Evolutionary conservation across 495 filamentous ascomycete species (phyloP).

Genomic region (Annulohypoxylon nitens): DNA sequence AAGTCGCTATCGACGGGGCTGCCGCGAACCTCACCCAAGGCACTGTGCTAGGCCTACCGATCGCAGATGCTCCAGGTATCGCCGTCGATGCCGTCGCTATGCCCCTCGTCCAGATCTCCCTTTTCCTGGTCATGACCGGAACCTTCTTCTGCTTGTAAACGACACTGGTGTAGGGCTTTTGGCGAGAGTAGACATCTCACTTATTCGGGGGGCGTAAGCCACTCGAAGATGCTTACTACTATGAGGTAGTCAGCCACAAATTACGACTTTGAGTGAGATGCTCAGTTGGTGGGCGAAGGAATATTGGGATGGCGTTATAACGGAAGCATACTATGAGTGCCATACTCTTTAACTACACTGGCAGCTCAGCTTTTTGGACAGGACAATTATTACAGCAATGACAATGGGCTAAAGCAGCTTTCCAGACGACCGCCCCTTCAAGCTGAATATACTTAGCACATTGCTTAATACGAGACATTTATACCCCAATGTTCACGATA

Average conservation of each 20-base stretch:
- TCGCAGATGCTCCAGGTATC: constrained; percentile 35
- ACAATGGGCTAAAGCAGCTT: not conserved
- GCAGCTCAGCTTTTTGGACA: not conserved
- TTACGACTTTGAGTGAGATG: not conserved
- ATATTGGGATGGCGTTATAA: not conserved
- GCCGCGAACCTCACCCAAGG: constrained; percentile 52
- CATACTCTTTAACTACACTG: not conserved
- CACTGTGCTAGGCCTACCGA: constrained; percentile 43
- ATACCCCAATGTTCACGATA: not conserved
- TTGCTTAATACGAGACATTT: not conserved
- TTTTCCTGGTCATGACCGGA: constrained; percentile 36
- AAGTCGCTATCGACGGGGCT: constrained; percentile 49
- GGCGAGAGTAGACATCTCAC: not conserved
- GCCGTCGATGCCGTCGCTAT: constrained; percentile 6
- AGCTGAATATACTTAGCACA: not conserved
- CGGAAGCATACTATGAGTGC: not conserved
- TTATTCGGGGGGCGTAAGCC: not conserved
- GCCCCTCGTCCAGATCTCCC: constrained; percentile 25
- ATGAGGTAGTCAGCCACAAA: not conserved
- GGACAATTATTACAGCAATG: constrained; percentile 5
- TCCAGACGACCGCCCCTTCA: not conserved
- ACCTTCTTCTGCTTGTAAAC: constrained; percentile 34
- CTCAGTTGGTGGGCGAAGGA: not conserved
- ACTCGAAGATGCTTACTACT: not conserved
- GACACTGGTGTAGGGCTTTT: not conserved